Base-by-base conservation (phyloP, 169 alveolate genomes). In the Babesia gibsoni region DNA sequence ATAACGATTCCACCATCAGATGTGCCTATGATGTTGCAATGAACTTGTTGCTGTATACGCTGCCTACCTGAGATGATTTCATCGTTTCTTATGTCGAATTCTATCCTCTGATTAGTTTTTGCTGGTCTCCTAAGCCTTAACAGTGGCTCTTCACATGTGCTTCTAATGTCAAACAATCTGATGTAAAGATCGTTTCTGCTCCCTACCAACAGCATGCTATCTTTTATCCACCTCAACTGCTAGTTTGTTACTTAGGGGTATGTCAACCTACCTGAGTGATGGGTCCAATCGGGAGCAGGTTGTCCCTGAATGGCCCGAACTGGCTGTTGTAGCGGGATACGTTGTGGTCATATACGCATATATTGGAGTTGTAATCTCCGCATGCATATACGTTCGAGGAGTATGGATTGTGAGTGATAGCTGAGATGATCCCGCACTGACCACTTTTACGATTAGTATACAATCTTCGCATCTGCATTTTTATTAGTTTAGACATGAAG, bases 301-400 rank as follows among this genome's bases (percentile, higher is more conserved):
- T 41, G 43, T 77, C 86, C 5, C 18, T 12, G 49, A 77, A 58
- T 12, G 63, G 52, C n/a, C 56, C 78, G 41, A 46, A 18, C n/a
- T 67, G 16, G 57, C 86, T 77, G 5, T 25, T 42, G 23, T 57
- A 61, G 36, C 86, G 35, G 45, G 86, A 77, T 52, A 27, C 41
- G 29, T 77, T 77, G 58, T 77, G 80, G 63, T 77, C 82, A 35
- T 50, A 77, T 16, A 77, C 56, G 9, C 74, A 56, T 22, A 77
- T 59, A 14, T 29, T 5, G 22, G 73, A 10, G 33, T 67, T 77
- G 49, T 77, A 77, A 46, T 52, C 72, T 32, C 86, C 86, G 37
- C 86, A 77, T 22, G 86, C 86, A 29, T 77, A 66, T 10, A 68
- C 42, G 36, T 36, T 77, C n/a, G 12, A 25, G n/a, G 70, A 10